Conservation (phyloP, 495 filamentous ascomycete species). For the Beverwykella pulmonaria region DNA sequence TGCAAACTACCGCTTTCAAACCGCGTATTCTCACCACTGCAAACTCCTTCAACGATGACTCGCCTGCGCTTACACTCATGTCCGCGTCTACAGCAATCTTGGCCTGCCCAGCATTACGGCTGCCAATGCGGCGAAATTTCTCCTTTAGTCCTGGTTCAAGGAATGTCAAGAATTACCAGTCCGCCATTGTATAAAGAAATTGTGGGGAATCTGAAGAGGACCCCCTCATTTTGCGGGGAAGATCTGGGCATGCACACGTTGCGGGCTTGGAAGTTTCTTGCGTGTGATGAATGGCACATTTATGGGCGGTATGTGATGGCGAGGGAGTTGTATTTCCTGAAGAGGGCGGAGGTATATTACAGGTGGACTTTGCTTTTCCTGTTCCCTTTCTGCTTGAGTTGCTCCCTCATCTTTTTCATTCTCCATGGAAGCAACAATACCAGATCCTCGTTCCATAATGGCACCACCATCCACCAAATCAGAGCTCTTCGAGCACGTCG, state of each 20-base stretch:
- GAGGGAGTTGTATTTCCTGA: neutral
- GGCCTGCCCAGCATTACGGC: no score
- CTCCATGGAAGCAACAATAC: neutral
- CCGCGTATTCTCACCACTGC: no score
- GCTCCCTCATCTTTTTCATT: neutral
- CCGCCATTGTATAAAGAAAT: neutral
- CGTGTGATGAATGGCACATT: neutral
- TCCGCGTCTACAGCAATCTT: no score
- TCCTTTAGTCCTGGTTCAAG: neutral
- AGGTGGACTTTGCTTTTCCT: neutral
- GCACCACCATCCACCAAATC: neutral
- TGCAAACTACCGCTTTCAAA: no score
- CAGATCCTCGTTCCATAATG: neutral
- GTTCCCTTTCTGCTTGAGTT: neutral
- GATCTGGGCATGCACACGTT: neutral
- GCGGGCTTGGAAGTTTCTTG: neutral
- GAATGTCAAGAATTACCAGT: neutral
- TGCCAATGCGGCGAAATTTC: neutral
- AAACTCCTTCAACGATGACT: no score
- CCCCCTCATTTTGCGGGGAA: neutral
- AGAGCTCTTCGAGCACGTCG: slow-evolving; percentile 4
- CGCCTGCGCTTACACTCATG: no score
- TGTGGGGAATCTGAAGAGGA: neutral
- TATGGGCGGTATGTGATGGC: neutral
- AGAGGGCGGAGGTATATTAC: neutral